These are phyloP conservation scores for Trichoderma semiorbis DNA, from an alignment of 2,329 filamentous ascomycete species.

Conservation along the genomic window DNA sequence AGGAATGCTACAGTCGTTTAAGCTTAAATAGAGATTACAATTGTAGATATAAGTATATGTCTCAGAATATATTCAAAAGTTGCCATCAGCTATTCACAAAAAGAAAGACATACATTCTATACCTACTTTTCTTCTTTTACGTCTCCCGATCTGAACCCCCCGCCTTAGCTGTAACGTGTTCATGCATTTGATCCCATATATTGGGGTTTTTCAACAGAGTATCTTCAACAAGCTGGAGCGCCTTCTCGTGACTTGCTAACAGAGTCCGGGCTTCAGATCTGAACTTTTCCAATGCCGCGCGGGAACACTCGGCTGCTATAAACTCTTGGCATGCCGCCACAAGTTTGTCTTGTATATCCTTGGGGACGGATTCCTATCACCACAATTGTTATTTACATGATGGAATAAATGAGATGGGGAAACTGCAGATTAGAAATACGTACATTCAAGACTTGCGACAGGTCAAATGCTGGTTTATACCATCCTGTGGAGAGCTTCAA, in stretches of 20 bases:
- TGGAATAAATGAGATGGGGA: neutral
- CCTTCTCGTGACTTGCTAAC: neutral
- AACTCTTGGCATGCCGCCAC: neutral
- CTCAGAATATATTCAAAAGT: neutral
- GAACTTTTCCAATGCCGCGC: neutral
- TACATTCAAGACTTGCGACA: neutral
- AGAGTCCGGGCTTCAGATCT: neutral
- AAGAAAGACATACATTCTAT: neutral
- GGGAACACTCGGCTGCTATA: neutral
- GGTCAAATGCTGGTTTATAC: neutral
- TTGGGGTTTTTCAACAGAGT: neutral
- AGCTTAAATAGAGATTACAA: neutral
- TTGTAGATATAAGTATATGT: neutral
- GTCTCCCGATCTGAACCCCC: neutral
- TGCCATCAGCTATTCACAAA: neutral
- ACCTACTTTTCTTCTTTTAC: neutral
- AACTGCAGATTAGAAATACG: neutral
- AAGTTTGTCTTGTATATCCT: neutral
- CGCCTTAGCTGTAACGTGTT: neutral
- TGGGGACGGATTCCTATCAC: neutral
- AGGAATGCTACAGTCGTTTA: neutral
- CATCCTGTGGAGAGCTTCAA: neutral
- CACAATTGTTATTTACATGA: neutral
- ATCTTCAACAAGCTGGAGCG: neutral
- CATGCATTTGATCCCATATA: neutral